phyloP scores from a whole-genome alignment of 108 stramenopile species.

The Cyclotella distinguenda region DNA sequence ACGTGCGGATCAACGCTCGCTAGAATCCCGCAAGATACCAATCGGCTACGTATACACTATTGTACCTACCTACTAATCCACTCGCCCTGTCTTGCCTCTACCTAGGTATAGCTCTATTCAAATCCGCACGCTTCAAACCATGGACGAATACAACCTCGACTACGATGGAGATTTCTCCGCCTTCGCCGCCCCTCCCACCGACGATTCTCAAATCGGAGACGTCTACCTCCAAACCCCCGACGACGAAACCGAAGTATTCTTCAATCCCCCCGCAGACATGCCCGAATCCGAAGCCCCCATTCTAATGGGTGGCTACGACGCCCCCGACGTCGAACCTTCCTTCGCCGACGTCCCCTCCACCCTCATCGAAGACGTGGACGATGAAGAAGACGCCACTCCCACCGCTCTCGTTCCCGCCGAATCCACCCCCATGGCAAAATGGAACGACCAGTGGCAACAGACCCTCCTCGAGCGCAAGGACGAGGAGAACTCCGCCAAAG shows the following conservation, averaged over 20 bases:
- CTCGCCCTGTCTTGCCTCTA: background rate
- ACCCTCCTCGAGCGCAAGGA: slow-evolving; percentile 75
- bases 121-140: slow-evolving; percentile 2
- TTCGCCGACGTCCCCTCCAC: background rate
- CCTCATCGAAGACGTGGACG: slow-evolving; percentile 31
- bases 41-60: too few species aligned
- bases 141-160: slow-evolving; percentile 19
- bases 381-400: slow-evolving; percentile 22
- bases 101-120: background rate
- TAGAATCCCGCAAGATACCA: too few species aligned
- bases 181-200: slow-evolving; percentile 29
- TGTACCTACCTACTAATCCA: too few species aligned
- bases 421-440: slow-evolving; percentile 74
- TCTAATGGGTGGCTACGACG: slow-evolving; percentile 15
- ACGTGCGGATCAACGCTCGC: too few species aligned
- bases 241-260: slow-evolving; percentile 43
- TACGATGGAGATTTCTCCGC: slow-evolving; percentile 26
- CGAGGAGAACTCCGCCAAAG: slow-evolving; percentile 77
- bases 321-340: slow-evolving; percentile 14
- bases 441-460: slow-evolving; percentile 84
- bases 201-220: slow-evolving; percentile 34
- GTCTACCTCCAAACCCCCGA: slow-evolving; percentile 27
- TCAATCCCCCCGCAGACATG: slow-evolving; percentile 24
- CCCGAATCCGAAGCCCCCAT: slow-evolving; percentile 16
- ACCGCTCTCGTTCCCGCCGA: slow-evolving; percentile 19